These are phyloP conservation scores for Epicoccum nigrum DNA, from an alignment of 2,329 filamentous ascomycete species.

Conservation along the genomic window DNA sequence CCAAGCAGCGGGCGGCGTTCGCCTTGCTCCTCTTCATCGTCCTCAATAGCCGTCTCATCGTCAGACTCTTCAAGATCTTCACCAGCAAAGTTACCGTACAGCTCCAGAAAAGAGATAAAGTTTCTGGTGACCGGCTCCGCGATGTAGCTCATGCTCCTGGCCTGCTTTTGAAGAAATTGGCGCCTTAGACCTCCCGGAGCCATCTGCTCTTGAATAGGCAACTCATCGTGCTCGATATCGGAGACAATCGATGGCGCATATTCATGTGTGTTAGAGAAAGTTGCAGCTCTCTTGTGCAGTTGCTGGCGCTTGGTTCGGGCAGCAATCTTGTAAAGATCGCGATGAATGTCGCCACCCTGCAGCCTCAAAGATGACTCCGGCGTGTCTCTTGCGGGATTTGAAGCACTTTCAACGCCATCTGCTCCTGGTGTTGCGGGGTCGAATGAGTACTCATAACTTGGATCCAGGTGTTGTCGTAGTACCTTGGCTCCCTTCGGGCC, in stretches of 20 bases:
- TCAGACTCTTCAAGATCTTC: conserved; percentile 68
- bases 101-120: conserved; percentile 76
- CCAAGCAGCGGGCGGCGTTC: conserved; percentile 69
- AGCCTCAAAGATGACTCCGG: conserved; percentile 71
- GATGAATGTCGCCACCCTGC: conserved; percentile 79
- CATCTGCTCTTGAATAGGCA: conserved; percentile 53
- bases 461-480: conserved; percentile 51
- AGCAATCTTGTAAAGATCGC: conserved; percentile 76
- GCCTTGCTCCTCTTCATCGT: conserved; percentile 58
- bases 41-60: conserved; percentile 62
- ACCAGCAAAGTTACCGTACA: conserved; percentile 79
- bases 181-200: conserved; percentile 62
- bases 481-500: conserved; percentile 44
- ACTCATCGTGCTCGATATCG: conserved; percentile 44
- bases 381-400: conserved; percentile 26
- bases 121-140: conserved; percentile 67
- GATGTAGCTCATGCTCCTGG: conserved; percentile 49
- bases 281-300: conserved; percentile 64
- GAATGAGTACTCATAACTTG: conserved; percentile 51
- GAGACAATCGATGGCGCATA: conserved; percentile 29
- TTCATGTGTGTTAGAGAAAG: conserved; percentile 64
- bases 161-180: conserved; percentile 56
- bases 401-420: conserved; percentile 33
- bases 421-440: conserved; percentile 40
- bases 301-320: conserved; percentile 57